phyloP scores from a whole-genome alignment of 1,284 basidiomycete genomes.

The Gomphus bonarii region DNA sequence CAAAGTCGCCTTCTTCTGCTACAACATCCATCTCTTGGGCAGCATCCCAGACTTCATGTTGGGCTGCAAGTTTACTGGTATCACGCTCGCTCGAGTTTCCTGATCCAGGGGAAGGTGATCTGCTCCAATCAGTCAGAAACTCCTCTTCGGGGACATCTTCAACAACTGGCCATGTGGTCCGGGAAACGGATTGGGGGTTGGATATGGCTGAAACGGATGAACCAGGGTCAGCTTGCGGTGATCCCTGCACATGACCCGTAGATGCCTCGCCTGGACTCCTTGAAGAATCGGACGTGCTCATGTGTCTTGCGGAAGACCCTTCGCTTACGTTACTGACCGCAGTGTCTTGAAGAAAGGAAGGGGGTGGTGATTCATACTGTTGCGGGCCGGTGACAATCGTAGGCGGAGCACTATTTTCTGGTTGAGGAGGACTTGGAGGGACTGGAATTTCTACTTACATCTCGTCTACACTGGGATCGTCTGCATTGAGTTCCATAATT shows the following conservation, averaged over 20 bases:
- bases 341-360: neutral
- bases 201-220: neutral
- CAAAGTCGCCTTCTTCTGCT: slow-evolving; percentile 87
- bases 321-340: neutral
- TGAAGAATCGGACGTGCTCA: neutral
- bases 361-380: neutral
- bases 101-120: slow-evolving; percentile 36
- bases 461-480: neutral
- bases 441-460: neutral
- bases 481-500: neutral
- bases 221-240: neutral
- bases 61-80: slow-evolving; percentile 10
- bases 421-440: neutral
- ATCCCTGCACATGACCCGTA: neutral
- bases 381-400: neutral
- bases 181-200: neutral
- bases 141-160: slow-evolving; percentile 19
- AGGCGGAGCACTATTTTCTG: neutral
- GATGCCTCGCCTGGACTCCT: neutral
- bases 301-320: neutral
- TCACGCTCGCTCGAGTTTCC: slow-evolving; percentile 15
- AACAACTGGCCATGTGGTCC: neutral
- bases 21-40: slow-evolving; percentile 71
- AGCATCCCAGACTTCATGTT: slow-evolving; percentile 51
- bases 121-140: slow-evolving; percentile 36